Evolutionary conservation across 257 asterid species (phyloP).

Genomic region (Solanum sitiens): DNA sequence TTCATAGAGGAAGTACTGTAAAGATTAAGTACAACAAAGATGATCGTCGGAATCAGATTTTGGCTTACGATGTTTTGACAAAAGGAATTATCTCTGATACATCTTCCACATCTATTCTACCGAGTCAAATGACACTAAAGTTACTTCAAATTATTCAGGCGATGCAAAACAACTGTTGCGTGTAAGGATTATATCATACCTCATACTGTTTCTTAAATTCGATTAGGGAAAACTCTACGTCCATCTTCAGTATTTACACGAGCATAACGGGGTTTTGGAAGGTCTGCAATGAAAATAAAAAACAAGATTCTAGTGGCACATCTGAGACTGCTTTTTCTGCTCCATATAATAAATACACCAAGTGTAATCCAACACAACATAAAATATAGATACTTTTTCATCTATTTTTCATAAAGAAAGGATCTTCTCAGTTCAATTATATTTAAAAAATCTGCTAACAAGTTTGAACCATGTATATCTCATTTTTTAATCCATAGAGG

Average conservation of each 20-base stretch:
- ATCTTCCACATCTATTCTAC: background rate
- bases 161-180: background rate
- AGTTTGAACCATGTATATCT: background rate
- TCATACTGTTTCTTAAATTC: constrained; percentile 44
- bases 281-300: constrained; percentile 30
- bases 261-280: constrained; percentile 72
- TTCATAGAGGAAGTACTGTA: background rate
- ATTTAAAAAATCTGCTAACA: background rate
- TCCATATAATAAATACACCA: background rate
- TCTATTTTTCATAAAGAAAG: background rate
- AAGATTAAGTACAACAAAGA: background rate
- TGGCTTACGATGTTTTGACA: background rate
- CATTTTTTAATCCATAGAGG: background rate
- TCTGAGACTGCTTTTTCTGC: background rate
- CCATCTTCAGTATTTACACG: constrained; percentile 87
- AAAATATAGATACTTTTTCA: background rate
- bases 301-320: background rate
- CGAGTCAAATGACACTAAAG: background rate
- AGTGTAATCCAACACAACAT: background rate
- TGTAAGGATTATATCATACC: constrained; percentile 26
- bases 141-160: background rate
- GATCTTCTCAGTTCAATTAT: background rate
- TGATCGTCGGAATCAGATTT: background rate
- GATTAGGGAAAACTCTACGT: constrained; percentile 38
- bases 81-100: background rate